phyloP scores from a whole-genome alignment of 1,284 basidiomycete species.

The Apiotrichum gamsii region DNA sequence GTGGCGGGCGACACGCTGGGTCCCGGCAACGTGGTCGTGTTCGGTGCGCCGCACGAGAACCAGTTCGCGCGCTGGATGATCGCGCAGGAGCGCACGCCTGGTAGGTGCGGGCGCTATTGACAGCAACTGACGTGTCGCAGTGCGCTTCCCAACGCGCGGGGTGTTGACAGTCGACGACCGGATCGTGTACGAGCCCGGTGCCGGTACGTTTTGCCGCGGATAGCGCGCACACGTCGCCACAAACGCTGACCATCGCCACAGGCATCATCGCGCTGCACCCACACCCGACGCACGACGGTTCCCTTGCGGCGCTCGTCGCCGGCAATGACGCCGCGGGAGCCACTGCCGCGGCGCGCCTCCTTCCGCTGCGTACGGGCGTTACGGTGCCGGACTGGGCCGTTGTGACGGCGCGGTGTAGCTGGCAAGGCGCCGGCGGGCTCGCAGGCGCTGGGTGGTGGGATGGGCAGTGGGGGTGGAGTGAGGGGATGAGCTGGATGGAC shows the following conservation, averaged over 20 bases:
- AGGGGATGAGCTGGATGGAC: conserved; percentile 42
- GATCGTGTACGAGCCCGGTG: conserved; percentile 31
- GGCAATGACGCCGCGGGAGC: conserved; percentile 56
- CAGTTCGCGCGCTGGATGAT: conserved; percentile 31
- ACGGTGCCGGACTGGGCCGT: conserved; percentile 65
- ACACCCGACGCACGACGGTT: conserved; percentile 52
- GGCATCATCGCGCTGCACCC: conserved; percentile 66
- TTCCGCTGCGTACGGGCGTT: conserved; percentile 73
- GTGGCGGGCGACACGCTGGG: conserved; percentile 25
- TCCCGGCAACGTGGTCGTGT: conserved; percentile 55
- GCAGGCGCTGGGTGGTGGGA: conserved; percentile 52
- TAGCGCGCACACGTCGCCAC: not conserved
- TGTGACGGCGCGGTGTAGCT: conserved; percentile 53
- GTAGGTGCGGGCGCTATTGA: conserved; percentile 18
- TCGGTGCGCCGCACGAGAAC: conserved; percentile 44
- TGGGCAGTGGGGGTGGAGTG: conserved; percentile 31
- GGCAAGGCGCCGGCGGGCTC: conserved; percentile 62
- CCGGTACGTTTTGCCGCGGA: conserved; percentile 23
- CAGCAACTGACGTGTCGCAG: conserved; percentile 12
- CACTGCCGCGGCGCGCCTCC: conserved; percentile 61
- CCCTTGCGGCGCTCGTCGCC: conserved; percentile 56
- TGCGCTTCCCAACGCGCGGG: conserved; percentile 38
- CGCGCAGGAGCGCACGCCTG: conserved; percentile 20
- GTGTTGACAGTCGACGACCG: conserved; percentile 26
- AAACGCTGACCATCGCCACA: conserved; percentile 56